A percentile compares a stretch with the other conserved stretches of the same genome.
phyloP scores from a whole-genome alignment of 257 asterid species.

The Jacaranda mimosifolia region DNA sequence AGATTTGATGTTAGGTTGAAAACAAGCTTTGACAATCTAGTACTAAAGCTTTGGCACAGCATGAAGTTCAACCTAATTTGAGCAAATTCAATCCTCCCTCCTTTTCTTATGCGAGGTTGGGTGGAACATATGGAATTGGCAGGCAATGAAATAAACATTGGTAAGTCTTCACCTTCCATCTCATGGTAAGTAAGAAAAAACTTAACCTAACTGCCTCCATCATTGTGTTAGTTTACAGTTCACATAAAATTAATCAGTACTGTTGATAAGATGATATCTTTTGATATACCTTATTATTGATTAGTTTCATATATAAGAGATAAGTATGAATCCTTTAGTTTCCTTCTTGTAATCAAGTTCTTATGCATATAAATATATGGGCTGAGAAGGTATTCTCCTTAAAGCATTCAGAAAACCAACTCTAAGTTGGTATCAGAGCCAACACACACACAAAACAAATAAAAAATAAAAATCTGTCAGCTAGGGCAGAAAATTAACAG shows the following conservation, averaged over 20 bases:
- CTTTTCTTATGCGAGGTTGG: background rate
- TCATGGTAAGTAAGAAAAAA: slow-evolving; percentile 23
- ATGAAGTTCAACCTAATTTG: slow-evolving; percentile 15
- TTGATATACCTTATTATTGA: no score
- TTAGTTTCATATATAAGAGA: no score
- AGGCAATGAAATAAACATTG: background rate
- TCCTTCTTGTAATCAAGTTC: no score
- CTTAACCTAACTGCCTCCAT: background rate
- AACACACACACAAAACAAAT: no score
- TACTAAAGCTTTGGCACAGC: slow-evolving; percentile 6
- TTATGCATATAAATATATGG: no score
- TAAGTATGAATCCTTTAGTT: no score
- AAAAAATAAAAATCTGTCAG: no score
- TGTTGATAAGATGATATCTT: no score
- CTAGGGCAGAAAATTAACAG: no score
- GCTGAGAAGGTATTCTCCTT: no score
- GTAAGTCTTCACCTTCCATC: slow-evolving; percentile 6
- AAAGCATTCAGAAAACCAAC: no score
- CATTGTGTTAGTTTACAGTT: slow-evolving; percentile 16
- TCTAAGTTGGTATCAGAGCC: no score
- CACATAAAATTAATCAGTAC: slow-evolving; percentile 18
- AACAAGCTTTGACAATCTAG: background rate
- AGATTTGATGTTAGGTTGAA: slow-evolving; percentile 21
- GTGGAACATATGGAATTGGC: slow-evolving; percentile 3
- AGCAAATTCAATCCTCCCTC: slow-evolving; percentile 7